Conservation (phyloP, 129 eudicot species). For the Pittosporum tobira region DNA sequence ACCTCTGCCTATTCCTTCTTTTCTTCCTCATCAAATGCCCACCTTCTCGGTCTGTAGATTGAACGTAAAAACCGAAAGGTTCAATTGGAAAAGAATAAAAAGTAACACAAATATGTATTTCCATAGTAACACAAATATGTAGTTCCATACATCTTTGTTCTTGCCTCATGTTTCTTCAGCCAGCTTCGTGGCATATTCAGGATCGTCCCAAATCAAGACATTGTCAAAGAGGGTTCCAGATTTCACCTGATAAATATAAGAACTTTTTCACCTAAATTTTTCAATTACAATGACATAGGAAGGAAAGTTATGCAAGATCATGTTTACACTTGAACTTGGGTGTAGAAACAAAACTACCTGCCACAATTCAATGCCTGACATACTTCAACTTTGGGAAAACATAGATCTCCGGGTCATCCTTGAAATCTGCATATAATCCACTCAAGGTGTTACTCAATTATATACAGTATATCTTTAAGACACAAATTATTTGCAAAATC, state of each 20-base stretch:
- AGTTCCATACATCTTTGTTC: conserved; percentile 91
- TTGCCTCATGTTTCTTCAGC: conserved; percentile 93
- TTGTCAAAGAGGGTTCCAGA: conserved; percentile 98
- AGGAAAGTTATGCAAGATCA: neutral
- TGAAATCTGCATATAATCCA: conserved; percentile 46
- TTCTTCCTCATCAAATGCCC: conserved; percentile 85
- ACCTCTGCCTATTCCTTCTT: conserved; percentile 83
- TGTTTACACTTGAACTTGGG: neutral
- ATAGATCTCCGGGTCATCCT: conserved; percentile 93
- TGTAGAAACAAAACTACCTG: conserved; percentile 40
- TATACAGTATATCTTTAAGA: no score
- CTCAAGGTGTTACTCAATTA: no score
- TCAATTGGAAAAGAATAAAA: neutral
- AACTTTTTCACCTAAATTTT: neutral
- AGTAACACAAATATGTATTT: no score
- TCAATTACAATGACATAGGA: neutral
- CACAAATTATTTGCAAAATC: neutral
- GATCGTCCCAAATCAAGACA: conserved; percentile 55
- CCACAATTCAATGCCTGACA: conserved; percentile 90
- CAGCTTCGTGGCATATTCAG: conserved; percentile 70
- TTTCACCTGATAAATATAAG: conserved; percentile 57
- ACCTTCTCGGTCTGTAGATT: conserved; percentile 73
- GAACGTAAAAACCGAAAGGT: neutral
- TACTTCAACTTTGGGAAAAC: conserved; percentile 87
- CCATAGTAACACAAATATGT: neutral